Evolutionary conservation across 352 stramenopile species (phyloP), one percentile per base, ranked within the genome.

Genomic region (Phytopythium boreale): DNA sequence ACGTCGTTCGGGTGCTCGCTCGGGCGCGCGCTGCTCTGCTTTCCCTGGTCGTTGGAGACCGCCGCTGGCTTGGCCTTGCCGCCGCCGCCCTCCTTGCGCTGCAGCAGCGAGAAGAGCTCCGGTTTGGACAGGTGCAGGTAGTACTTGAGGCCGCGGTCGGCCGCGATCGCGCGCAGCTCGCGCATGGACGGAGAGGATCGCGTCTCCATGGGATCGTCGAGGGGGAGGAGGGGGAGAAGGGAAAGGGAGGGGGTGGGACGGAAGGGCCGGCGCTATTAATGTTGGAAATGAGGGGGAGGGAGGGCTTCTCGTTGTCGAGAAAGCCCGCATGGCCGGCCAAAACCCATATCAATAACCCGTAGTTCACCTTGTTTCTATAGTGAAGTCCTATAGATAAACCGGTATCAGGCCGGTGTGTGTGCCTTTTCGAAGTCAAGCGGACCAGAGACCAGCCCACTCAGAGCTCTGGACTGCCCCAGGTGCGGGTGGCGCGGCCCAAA

Each of bases 111-210:
- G 64, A 88, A 89, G 29, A 95, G 73, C 68, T 95, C 79, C 26
- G 80, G 82, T 64, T 95, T 95, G 47, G 82, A 91, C 46, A 95
- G 63, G 61, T 93, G 86, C 64, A 80, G 63, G 71, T 89, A 95
- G 72, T 93, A 90, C 75, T 95, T 93, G 62, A 95, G 76, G 2
- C 86, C 86, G 59, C 85, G 84, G 58, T 90, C 81, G 66, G 79
- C 76, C 27, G 86, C 86, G 60, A 93, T 57, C 19, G 64, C 72
- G 64, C 76, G 86, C 62, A 95, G 75, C 71, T 95, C 79, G 47
- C 72, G 61, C 84, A 95, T 92, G 34, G 86, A 93, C 39, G 84
- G 84, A 66, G 82, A 95, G 5, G 81, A 95, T 50, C 86, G 80
- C 10, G 86, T 95, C 76, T 95, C 86, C 86, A 95, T 90, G 43